A percentile compares a stretch with the other conserved stretches of the same genome.
Conservation (phyloP, 768 basidiomycete genomes). For the Leccinum rimulosum region DNA sequence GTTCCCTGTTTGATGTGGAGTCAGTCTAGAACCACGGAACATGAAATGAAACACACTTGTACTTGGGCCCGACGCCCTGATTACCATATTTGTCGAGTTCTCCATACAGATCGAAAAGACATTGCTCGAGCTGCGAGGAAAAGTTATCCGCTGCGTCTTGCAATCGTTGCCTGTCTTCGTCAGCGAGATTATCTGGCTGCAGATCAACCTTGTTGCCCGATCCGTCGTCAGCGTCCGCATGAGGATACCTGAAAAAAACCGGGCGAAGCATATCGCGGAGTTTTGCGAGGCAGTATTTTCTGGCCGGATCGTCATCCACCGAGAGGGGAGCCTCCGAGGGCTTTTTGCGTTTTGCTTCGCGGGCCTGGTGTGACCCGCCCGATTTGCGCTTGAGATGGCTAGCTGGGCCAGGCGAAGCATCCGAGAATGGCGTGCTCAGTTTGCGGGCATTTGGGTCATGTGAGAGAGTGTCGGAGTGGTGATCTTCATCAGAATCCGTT, state of each 20-base stretch:
- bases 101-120: slow-evolving; percentile 70
- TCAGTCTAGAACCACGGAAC: slow-evolving; percentile 3
- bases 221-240: slow-evolving; percentile 38
- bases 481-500: slow-evolving; percentile 40
- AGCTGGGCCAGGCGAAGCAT: slow-evolving; percentile 21
- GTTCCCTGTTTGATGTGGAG: slow-evolving; percentile 53
- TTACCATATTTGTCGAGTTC: slow-evolving; percentile 74
- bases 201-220: slow-evolving; percentile 38
- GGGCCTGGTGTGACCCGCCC: slow-evolving; percentile 34
- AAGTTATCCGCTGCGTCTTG: slow-evolving; percentile 60
- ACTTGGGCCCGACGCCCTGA: slow-evolving; percentile 65
- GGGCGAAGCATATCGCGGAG: slow-evolving; percentile 68
- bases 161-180: slow-evolving; percentile 56
- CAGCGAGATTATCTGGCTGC: slow-evolving; percentile 52
- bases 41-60: slow-evolving; percentile 58
- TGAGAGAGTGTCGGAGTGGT: slow-evolving; percentile 33
- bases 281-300: slow-evolving; percentile 80
- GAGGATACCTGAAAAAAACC: slow-evolving; percentile 71
- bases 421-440: slow-evolving; percentile 15
- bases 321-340: slow-evolving; percentile 37
- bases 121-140: slow-evolving; percentile 70
- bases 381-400: slow-evolving; percentile 55
- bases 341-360: slow-evolving; percentile 48
- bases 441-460: slow-evolving; percentile 14
- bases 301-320: slow-evolving; percentile 64